A percentile compares a stretch with the other conserved stretches of the same genome.
These are phyloP conservation scores for Fusarium citri DNA, from an alignment of 2,329 filamentous ascomycete genomes.

Conservation along the genomic window DNA sequence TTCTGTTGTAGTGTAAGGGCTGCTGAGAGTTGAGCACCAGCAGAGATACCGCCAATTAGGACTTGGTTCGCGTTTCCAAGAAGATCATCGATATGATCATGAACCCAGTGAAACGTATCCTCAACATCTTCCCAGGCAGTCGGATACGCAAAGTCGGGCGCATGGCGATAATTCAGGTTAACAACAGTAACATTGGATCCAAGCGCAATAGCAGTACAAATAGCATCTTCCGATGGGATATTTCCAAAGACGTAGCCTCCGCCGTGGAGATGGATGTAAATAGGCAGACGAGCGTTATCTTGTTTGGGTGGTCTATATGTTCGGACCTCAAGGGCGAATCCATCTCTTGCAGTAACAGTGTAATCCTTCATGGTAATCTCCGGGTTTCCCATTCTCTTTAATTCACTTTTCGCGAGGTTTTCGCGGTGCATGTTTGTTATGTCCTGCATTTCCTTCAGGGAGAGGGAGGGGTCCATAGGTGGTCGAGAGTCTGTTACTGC, in stretches of 20 bases:
- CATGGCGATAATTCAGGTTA: conserved; percentile 70
- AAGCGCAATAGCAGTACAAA: conserved; percentile 61
- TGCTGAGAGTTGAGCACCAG: conserved; percentile 58
- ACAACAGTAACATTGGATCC: conserved; percentile 58
- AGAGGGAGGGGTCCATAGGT: not conserved
- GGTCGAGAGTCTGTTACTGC: conserved; percentile 45
- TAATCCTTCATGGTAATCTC: conserved; percentile 48
- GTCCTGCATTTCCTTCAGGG: conserved; percentile 29
- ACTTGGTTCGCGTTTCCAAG: conserved; percentile 43
- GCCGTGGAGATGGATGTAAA: conserved; percentile 66
- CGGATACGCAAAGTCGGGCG: conserved; percentile 65
- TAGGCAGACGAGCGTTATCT: conserved; percentile 56
- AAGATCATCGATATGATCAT: conserved; percentile 45
- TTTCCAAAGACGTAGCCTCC: conserved; percentile 69
- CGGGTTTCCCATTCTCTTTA: conserved; percentile 8
- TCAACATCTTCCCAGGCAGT: conserved; percentile 64
- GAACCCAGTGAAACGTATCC: conserved; percentile 67
- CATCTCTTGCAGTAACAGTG: conserved; percentile 33
- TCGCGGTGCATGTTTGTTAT: conserved; percentile 35
- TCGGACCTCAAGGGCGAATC: conserved; percentile 29
- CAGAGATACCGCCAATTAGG: conserved; percentile 62
- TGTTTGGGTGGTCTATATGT: conserved; percentile 34
- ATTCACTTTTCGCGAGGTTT: not conserved
- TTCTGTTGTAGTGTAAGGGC: conserved; percentile 55
- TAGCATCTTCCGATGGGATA: conserved; percentile 63